A percentile compares a stretch with the other conserved stretches of the same genome.
phyloP scores from a whole-genome alignment of 140 eudicot species.

The Anethum foeniculum region DNA sequence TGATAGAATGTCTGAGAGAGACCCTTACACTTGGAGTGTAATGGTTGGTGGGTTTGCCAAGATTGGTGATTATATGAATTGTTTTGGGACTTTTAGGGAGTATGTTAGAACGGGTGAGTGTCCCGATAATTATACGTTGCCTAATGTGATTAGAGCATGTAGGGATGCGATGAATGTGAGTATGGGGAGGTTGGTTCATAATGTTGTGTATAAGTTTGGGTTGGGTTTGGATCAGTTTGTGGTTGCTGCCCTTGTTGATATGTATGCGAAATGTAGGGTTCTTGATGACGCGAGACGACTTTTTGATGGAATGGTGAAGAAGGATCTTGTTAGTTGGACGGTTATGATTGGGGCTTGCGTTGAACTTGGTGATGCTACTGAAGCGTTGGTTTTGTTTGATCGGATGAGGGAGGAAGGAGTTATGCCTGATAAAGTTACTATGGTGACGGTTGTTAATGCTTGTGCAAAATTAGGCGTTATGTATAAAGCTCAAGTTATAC shows the following conservation, averaged over 20 bases:
- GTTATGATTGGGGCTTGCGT: conserved; percentile 8
- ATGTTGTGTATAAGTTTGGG: conserved; percentile 1
- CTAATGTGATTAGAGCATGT: conserved; percentile 7
- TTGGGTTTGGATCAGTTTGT: conserved; percentile 6
- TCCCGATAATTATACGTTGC: conserved; percentile 9
- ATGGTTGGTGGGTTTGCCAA: conserved; percentile 11
- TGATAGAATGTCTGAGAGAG: conserved; percentile 1
- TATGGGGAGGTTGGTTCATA: neutral
- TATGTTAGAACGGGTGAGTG: conserved; percentile 1
- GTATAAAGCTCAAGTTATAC: neutral
- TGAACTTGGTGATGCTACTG: neutral
- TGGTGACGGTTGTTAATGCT: conserved; percentile 9
- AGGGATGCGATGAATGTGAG: neutral
- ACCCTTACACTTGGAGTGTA: conserved; percentile 8
- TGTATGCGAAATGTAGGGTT: conserved; percentile 7
- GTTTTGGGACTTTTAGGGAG: conserved; percentile 7
- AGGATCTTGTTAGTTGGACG: conserved; percentile 6
- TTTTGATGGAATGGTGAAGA: conserved; percentile 1
- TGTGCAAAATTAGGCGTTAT: conserved; percentile 4
- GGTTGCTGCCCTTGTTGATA: conserved; percentile 7
- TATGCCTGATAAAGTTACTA: conserved; percentile 1
- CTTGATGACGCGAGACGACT: conserved; percentile 2
- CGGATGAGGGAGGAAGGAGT: neutral
- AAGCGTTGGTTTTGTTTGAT: conserved; percentile 7
- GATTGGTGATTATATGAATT: conserved; percentile 8